Percentiles rank a stretch among this genome's conserved stretches.
Conservation (phyloP, 345 rosid species). For the Lepidium aucheri region DNA sequence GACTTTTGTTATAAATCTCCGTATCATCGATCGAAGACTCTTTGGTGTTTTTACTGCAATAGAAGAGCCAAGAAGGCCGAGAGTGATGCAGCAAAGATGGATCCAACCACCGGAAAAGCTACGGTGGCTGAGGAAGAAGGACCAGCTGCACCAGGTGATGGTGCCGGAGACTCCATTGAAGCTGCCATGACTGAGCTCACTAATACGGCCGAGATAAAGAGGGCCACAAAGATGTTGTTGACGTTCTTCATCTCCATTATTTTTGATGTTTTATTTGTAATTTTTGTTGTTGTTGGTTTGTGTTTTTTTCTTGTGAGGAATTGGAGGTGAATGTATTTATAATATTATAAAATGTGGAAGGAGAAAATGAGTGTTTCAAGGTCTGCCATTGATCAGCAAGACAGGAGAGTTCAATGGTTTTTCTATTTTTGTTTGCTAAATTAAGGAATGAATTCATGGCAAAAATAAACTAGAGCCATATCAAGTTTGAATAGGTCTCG, state of each 20-base stretch:
- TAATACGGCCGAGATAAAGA: slow-evolving; percentile 42
- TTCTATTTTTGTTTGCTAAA: slow-evolving; percentile 10
- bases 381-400: slow-evolving; percentile 9
- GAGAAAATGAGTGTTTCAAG: slow-evolving; percentile 8
- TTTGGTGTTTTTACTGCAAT: slow-evolving; percentile 11
- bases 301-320: background rate
- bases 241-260: slow-evolving; percentile 55
- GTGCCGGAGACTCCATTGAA: slow-evolving; percentile 32
- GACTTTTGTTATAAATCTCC: background rate
- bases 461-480: background rate
- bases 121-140: slow-evolving; percentile 7
- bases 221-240: slow-evolving; percentile 33
- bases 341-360: background rate
- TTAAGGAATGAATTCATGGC: background rate
- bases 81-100: slow-evolving; percentile 36
- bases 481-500: slow-evolving; percentile 7
- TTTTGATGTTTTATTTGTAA: background rate
- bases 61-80: slow-evolving; percentile 25
- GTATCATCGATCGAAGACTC: too few relatives aligned
- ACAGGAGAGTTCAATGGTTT: background rate
- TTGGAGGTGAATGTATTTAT: slow-evolving; percentile 9
- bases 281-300: background rate
- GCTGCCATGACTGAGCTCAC: slow-evolving; percentile 40
- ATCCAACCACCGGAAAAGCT: slow-evolving; percentile 37
- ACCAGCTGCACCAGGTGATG: slow-evolving; percentile 20